Conservation (phyloP, 225 moss, liverwort and hornwort genomes). For the Ulota crispa region DNA sequence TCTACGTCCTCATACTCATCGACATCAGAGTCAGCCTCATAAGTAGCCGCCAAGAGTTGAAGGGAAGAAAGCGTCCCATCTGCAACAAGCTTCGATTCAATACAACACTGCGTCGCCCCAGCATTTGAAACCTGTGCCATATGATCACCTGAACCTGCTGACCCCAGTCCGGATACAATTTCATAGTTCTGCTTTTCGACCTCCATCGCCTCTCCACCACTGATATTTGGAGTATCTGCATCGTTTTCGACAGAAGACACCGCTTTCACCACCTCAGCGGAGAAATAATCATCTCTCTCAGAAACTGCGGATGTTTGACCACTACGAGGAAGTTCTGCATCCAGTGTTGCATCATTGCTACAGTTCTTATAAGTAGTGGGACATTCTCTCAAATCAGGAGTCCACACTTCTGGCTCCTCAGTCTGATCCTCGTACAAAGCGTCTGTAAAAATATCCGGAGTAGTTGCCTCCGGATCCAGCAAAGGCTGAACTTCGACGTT, state of each 20-base stretch:
- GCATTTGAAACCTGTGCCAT: constrained; percentile 15
- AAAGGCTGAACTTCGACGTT: constrained; percentile 40
- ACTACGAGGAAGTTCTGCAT: constrained; percentile 44
- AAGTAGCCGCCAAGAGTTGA: constrained; percentile 76
- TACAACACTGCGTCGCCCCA: constrained; percentile 13
- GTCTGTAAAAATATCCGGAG: constrained; percentile 42
- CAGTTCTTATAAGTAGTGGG: constrained; percentile 43
- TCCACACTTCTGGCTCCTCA: constrained; percentile 58
- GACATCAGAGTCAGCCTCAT: constrained; percentile 72
- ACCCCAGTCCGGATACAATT: constrained; percentile 20
- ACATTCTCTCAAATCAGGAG: constrained; percentile 52
- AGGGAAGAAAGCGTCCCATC: constrained; percentile 60
- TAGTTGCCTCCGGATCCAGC: constrained; percentile 48
- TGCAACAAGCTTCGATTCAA: constrained; percentile 14
- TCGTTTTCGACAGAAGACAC: constrained; percentile 26
- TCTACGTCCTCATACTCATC: constrained; percentile 45
- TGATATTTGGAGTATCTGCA: constrained; percentile 3
- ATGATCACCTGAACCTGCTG: constrained; percentile 26
- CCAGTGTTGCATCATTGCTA: constrained; percentile 42
- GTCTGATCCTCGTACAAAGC: constrained; percentile 40
- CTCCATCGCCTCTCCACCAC: constrained; percentile 31
- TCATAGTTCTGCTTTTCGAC: constrained; percentile 35
- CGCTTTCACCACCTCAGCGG: constrained; percentile 30
- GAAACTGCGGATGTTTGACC: constrained; percentile 40
- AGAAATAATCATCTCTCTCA: constrained; percentile 28